A percentile compares a stretch with the other conserved stretches of the same genome.
Evolutionary conservation across 1,284 basidiomycete genomes (phyloP).

Genomic region (Bondarzewia mesenterica): DNA sequence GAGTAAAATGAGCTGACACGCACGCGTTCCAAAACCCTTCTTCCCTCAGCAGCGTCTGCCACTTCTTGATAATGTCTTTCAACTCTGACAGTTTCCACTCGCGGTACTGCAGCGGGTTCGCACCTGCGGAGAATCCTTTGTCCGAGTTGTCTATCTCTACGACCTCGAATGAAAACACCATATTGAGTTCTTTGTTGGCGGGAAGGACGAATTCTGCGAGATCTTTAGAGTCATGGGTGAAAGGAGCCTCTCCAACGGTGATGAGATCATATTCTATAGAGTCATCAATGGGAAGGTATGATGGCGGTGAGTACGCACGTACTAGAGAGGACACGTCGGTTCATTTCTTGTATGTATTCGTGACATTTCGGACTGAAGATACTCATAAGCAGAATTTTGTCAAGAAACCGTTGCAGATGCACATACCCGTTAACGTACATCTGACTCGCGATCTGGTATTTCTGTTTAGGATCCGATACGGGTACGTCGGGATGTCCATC

Average conservation of each 20-base stretch:
- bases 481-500: conserved; percentile 60
- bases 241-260: conserved; percentile 4
- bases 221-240: conserved; percentile 28
- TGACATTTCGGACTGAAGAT: conserved; percentile 48
- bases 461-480: conserved; percentile 38
- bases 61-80: conserved; percentile 46
- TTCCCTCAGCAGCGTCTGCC: conserved; percentile 51
- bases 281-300: not conserved
- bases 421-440: conserved; percentile 54
- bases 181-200: conserved; percentile 54
- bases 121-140: conserved; percentile 15
- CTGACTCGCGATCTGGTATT: conserved; percentile 49
- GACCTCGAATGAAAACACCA: conserved; percentile 61
- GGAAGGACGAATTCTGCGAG: conserved; percentile 56
- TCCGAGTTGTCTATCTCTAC: conserved; percentile 46
- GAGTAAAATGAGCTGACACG: conserved; percentile 13
- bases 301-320: conserved; percentile 16
- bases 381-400: not conserved
- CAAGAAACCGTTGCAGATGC: not conserved
- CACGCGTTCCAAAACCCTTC: conserved; percentile 62
- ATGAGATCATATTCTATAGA: conserved; percentile 1
- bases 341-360: conserved; percentile 64
- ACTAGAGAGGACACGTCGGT: conserved; percentile 49
- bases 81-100: conserved; percentile 51
- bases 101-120: conserved; percentile 30